Evolutionary conservation across 2,329 filamentous ascomycete genomes (phyloP).

Genomic region (Shiraia bambusicola): DNA sequence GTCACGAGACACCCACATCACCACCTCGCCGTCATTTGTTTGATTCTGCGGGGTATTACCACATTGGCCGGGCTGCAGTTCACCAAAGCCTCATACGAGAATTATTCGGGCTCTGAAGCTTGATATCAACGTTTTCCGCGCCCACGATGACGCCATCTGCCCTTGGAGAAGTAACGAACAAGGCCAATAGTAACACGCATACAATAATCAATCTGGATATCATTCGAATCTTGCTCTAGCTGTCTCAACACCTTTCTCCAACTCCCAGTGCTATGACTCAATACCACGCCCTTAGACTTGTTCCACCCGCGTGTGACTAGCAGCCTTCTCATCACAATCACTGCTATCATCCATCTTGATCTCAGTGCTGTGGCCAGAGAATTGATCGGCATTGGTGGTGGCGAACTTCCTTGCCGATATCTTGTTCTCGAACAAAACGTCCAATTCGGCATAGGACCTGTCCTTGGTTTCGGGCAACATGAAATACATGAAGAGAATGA

Average conservation of each 20-base stretch:
- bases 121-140: too few relatives aligned
- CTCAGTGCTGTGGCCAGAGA: conserved; percentile 9
- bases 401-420: conserved; percentile 13
- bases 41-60: neutral
- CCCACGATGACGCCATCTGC: too few relatives aligned
- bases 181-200: too few relatives aligned
- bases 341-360: conserved; percentile 4
- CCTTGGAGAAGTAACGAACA: too few relatives aligned
- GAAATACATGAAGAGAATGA: conserved; percentile 33
- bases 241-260: neutral
- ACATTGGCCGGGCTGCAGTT: too few relatives aligned
- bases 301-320: conserved; percentile 1
- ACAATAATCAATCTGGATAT: too few relatives aligned
- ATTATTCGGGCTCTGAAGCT: neutral
- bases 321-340: conserved; percentile 7
- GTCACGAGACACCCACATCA: conserved; percentile 3
- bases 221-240: neutral
- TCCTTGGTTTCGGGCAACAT: conserved; percentile 42
- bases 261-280: neutral
- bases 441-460: conserved; percentile 43
- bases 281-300: conserved; percentile 1
- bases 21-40: neutral
- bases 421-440: conserved; percentile 41
- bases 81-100: too few relatives aligned
- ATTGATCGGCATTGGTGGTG: conserved; percentile 9